phyloP scores from a whole-genome alignment of 371 early-diverging fungal species.

The Capillidium rhysosporum region DNA sequence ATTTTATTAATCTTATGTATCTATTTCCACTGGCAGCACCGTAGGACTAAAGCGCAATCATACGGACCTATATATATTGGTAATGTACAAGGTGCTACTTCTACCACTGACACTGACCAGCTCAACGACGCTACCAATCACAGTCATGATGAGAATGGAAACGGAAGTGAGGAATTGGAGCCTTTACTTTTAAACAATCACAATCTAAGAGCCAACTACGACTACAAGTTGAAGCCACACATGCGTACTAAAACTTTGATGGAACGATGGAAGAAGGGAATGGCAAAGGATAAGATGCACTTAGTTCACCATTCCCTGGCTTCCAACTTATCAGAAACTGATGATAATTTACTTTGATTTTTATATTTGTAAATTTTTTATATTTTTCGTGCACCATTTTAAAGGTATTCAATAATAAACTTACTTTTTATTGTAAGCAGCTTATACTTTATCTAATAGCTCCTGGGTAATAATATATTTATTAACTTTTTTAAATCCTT shows the following conservation, averaged over 20 bases:
- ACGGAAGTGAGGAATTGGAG: background rate
- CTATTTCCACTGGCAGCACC: background rate
- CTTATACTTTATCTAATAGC: too few relatives aligned
- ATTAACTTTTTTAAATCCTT: too few relatives aligned
- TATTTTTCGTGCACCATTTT: too few relatives aligned
- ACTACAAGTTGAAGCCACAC: background rate
- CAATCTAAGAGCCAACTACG: slow-evolving; percentile 1
- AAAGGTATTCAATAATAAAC: too few relatives aligned
- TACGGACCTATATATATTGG: slow-evolving; percentile 4
- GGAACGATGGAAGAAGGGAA: background rate
- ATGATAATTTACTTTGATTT: background rate
- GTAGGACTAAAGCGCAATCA: background rate
- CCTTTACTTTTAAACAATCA: background rate
- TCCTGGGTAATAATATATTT: too few relatives aligned
- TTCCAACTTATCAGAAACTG: slow-evolving; percentile 1
- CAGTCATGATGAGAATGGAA: too few relatives aligned
- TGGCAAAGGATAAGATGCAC: background rate
- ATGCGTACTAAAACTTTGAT: background rate
- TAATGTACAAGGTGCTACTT: background rate
- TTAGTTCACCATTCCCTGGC: slow-evolving; percentile 1
- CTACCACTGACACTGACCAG: background rate
- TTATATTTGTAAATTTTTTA: too few relatives aligned
- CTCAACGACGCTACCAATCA: too few relatives aligned
- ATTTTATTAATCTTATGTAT: slow-evolving; percentile 57
- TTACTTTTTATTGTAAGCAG: too few relatives aligned